Conservation (phyloP, 2,329 filamentous ascomycete species). For the Fusarium scirpi region DNA sequence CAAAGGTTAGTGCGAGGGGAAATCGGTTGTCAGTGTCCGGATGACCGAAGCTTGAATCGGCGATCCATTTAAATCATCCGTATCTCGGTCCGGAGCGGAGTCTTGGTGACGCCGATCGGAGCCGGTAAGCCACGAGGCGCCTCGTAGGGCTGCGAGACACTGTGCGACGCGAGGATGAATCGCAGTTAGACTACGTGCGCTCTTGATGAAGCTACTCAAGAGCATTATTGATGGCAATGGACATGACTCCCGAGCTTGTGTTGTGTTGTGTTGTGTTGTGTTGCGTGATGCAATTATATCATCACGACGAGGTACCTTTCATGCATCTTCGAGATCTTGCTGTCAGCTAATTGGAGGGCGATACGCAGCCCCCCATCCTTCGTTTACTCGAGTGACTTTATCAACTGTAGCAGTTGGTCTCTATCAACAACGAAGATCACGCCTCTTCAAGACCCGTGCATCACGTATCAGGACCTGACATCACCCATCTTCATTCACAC, state of each 20-base stretch:
- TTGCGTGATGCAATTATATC: too few species aligned
- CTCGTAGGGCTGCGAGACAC: neutral
- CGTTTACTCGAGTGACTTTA: neutral
- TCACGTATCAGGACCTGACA: neutral
- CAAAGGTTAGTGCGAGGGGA: neutral
- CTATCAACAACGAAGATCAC: neutral
- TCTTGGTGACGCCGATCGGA: neutral
- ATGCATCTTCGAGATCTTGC: neutral
- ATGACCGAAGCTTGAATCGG: constrained; percentile 7
- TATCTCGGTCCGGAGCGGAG: constrained; percentile 9
- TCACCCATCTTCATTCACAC: neutral
- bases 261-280: neutral
- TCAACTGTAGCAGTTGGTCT: neutral
- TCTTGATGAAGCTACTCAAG: neutral
- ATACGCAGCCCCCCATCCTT: neutral
- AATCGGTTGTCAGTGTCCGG: neutral
- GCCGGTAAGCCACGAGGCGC: neutral
- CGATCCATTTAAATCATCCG: neutral
- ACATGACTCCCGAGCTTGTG: neutral
- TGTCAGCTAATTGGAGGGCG: neutral
- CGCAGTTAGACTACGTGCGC: neutral
- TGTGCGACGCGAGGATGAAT: neutral
- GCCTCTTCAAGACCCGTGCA: neutral
- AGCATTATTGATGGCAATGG: neutral
- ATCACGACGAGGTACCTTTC: neutral